Base-by-base conservation (phyloP, 2,329 filamentous ascomycete species). In the Penicillium expansum region DNA sequence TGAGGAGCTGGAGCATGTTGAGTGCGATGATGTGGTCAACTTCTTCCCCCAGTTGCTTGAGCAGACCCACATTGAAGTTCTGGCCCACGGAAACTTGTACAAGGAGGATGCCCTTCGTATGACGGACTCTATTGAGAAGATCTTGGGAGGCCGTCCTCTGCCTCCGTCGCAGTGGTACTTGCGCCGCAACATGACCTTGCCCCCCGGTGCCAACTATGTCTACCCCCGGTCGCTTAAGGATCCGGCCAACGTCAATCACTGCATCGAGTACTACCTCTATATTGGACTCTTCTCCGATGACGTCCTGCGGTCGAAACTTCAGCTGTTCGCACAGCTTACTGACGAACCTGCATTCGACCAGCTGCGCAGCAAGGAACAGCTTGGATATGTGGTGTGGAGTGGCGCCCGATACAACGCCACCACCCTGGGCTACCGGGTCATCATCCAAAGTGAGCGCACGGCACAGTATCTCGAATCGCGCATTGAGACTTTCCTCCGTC, bases 281-380 rank as follows among this genome's bases (percentile, higher is more conserved):
- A 79, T 91, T 45, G 89, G 90, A 20, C 82, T 85, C 61, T 84
- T 86, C 62, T 82, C 84, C 3, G 87, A 96, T 68, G 83, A 86
- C n/a, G 70, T 75, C 6, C 74, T 90, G 13, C 85, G 91, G 18
- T 90, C 92, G 14, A 92, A 90, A 73, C 82, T 90, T 0, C 80
- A 95, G 41, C 81, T 99, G 6, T 82, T 97, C 41, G 89, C 91
- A 27, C 94, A 97, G 74, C 89, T 99, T 77, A 87, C 91, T 0
- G 90, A 96, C 55, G 94, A 99, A 76, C 92, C 92, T 4, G 89
- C 89, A 9, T 99, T 97, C 70, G 91, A 99, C 74, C 92, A 96
- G 73, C 82, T 99, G 8, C 86, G 94, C 48, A 97, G 94, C 42
- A 97, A 97, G 75, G 93, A 99, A 74, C 93, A 99, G 76, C 87